A percentile compares a stretch with the other conserved stretches of the same genome.
Evolutionary conservation across 176 grass and related monocot genomes (phyloP).

Genomic region (Coix lacrymajobi): DNA sequence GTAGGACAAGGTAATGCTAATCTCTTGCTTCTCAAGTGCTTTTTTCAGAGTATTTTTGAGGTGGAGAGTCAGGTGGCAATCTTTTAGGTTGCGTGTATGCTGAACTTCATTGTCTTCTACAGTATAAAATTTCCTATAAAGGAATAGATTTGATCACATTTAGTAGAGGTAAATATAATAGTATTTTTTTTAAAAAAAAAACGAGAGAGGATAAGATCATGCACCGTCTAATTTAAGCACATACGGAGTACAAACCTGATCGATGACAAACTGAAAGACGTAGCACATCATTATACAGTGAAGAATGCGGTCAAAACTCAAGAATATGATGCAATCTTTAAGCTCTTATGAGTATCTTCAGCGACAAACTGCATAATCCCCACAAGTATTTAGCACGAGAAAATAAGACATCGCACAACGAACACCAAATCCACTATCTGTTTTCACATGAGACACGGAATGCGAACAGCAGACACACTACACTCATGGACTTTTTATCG

Average conservation of each 20-base stretch:
- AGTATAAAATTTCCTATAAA: not conserved
- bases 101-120: not conserved
- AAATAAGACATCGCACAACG: not conserved
- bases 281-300: not conserved
- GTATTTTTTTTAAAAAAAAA: too few relatives aligned
- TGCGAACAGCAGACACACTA: not conserved
- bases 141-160: not conserved
- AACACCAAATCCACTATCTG: not conserved
- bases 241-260: not conserved
- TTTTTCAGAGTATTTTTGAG: not conserved
- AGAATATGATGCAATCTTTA: not conserved
- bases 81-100: not conserved
- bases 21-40: not conserved
- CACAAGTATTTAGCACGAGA: not conserved
- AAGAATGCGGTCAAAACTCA: not conserved
- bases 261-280: not conserved
- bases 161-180: not conserved
- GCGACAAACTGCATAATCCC: not conserved
- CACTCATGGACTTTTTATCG: too few relatives aligned
- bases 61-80: not conserved
- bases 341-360: not conserved
- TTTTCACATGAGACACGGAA: not conserved
- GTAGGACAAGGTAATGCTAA: not conserved
- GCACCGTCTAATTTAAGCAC: not conserved
- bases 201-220: not conserved